These are phyloP conservation scores for Geranomyces variabilis DNA, from an alignment of 192 early-diverging fungal species.

Conservation along the genomic window DNA sequence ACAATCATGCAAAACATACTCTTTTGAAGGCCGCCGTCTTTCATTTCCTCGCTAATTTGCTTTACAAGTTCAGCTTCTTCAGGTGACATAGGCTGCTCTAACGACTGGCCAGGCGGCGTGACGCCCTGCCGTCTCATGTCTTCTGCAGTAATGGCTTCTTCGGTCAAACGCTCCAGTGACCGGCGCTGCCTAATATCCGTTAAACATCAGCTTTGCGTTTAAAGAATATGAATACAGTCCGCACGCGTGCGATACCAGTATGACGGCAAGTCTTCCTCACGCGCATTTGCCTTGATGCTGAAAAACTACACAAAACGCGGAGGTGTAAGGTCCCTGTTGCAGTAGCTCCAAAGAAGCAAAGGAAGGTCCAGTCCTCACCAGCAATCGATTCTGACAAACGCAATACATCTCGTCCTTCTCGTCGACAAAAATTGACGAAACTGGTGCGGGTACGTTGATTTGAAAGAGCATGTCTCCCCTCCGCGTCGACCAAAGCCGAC, in stretches of 20 bases:
- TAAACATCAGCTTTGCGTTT: too few relatives aligned
- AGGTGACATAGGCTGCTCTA: neutral
- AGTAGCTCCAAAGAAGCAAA: neutral
- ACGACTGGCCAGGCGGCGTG: neutral
- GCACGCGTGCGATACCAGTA: constrained; percentile 43
- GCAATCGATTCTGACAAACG: constrained; percentile 51
- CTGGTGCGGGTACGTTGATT: constrained; percentile 59
- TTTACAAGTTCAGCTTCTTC: constrained; percentile 12
- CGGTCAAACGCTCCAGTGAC: constrained; percentile 9
- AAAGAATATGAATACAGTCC: constrained; percentile 1
- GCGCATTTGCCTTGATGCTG: constrained; percentile 43
- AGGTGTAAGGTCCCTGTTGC: neutral
- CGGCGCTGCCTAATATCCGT: constrained; percentile 20
- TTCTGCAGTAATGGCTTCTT: constrained; percentile 11
- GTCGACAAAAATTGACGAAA: constrained; percentile 40
- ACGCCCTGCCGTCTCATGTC: neutral
- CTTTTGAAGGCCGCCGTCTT: constrained; percentile 14
- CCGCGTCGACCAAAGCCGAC: constrained; percentile 59
- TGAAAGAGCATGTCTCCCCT: constrained; percentile 64
- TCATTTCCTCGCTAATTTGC: constrained; percentile 19
- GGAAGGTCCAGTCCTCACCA: constrained; percentile 34
- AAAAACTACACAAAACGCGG: constrained; percentile 43
- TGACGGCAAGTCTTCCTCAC: constrained; percentile 55
- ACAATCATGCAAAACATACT: constrained; percentile 11
- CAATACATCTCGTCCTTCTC: constrained; percentile 40